phyloP scores from a whole-genome alignment of 331 rosid species.

The Cydonia oblonga region DNA sequence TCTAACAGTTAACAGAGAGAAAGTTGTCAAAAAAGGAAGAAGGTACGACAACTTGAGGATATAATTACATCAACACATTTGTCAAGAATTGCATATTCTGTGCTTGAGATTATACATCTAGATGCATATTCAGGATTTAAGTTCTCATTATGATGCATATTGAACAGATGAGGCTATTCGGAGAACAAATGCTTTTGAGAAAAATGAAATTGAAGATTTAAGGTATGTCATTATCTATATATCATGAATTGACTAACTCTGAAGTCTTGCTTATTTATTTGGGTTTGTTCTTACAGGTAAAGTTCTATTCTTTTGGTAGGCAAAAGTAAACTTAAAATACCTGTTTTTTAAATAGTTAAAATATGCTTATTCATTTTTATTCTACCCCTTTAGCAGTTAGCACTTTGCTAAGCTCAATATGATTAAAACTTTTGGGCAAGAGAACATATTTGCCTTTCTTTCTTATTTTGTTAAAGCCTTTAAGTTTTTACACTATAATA shows the following conservation, averaged over 20 bases:
- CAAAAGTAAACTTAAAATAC: background rate
- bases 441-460: background rate
- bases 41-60: slow-evolving; percentile 35
- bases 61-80: background rate
- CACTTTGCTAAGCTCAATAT: background rate
- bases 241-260: background rate
- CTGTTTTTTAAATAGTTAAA: background rate
- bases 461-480: background rate
- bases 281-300: background rate
- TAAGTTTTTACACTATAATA: background rate
- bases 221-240: slow-evolving; percentile 42
- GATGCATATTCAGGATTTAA: background rate
- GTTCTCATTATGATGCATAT: slow-evolving; percentile 17
- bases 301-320: background rate
- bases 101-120: background rate
- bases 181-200: slow-evolving; percentile 61
- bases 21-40: slow-evolving; percentile 64
- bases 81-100: no score
- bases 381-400: background rate
- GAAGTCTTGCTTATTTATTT: background rate
- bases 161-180: slow-evolving; percentile 73
- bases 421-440: background rate
- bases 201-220: slow-evolving; percentile 30
- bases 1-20: slow-evolving; percentile 57
- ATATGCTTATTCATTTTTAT: background rate